Evolutionary conservation across 2,329 filamentous ascomycete species (phyloP), one percentile per base, ranked within the genome.

Genomic region (Alternaria metachromatica): DNA sequence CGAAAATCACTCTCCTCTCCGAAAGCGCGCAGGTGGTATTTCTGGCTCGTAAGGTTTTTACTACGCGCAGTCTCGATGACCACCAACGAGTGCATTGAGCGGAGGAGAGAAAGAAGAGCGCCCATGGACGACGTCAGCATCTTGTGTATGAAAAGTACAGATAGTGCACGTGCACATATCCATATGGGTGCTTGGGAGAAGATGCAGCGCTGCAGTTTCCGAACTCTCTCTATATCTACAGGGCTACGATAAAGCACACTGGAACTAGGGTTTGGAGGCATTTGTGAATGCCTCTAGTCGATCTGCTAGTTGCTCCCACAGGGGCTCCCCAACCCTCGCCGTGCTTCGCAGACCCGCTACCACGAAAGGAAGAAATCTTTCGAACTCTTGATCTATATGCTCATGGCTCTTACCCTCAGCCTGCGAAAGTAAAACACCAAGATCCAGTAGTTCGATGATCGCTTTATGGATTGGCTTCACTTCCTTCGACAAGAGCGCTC

Each of bases 281-380:
- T 41, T 15, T 12, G 49, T 25, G 13, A 53, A 53, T 15, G 6
- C 30, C 25, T 94, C 91, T 48, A 97, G 79, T 83, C 91, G 92
- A 78, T 97, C 93, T 0, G 92, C 93, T 64, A 97, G 77, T 63
- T 91, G 88, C 79, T 96, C 92, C 91, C 94, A 95, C 76, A 90
- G 87, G 74, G 73, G 85, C 80, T 92, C 89, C 51, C 91, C 90
- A 33, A 90, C 91, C 70, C 94, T 87, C 54, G 92, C 90, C 10
- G 96, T 88, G 10, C 91, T 90, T 58, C 90, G 87, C 66, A 97
- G 76, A 0, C 92, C 93, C 54, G 90, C 88, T 3, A 86, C 86
- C 13, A 96, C 84, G 76, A 97, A 97, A 0, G 86, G 83, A 26
- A 94, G 73, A 51, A 91, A 83, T 46, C 86, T 85, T 59, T 90